Conservation (phyloP, 345 rosid genomes). For the Clarkia xantiana region DNA sequence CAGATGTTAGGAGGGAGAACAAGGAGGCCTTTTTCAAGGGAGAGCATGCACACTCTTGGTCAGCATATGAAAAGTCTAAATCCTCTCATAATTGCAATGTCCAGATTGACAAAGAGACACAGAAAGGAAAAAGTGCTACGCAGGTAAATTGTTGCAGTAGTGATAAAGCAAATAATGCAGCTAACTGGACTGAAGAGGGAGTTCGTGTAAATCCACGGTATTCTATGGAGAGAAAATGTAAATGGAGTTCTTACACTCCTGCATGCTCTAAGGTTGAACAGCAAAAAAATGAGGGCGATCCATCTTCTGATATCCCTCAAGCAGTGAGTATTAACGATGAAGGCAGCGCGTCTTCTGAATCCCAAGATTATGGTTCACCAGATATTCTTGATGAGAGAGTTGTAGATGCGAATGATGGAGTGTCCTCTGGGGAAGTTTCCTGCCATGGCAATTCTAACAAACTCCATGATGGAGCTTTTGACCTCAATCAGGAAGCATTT, state of each 20-base stretch:
- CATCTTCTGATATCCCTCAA: slow-evolving; percentile 1
- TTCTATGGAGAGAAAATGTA: slow-evolving; percentile 3
- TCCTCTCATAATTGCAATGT: neutral
- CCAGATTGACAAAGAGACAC: neutral
- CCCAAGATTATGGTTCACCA: too few species aligned
- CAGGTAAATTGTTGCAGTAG: neutral
- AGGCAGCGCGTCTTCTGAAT: too few species aligned
- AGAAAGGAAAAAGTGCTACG: neutral
- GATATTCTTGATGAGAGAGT: neutral
- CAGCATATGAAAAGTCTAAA: neutral
- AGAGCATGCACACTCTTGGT: too few species aligned
- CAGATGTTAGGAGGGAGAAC: neutral
- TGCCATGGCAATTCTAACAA: slow-evolving; percentile 8
- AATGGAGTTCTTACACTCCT: slow-evolving; percentile 5
- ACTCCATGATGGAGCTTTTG: slow-evolving; percentile 9
- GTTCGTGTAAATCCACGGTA: slow-evolving; percentile 8
- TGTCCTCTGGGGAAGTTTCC: slow-evolving; percentile 3
- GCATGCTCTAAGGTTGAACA: neutral
- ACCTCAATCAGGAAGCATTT: slow-evolving; percentile 7
- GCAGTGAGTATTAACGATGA: too few species aligned
- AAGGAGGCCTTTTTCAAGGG: slow-evolving; percentile 3
- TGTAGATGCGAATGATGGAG: neutral
- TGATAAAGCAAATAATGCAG: neutral
- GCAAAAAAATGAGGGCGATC: slow-evolving; percentile 1
- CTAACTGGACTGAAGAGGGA: slow-evolving; percentile 3